phyloP scores from a whole-genome alignment of 352 stramenopile species.

The Globisporangium rhizosaccharum region DNA sequence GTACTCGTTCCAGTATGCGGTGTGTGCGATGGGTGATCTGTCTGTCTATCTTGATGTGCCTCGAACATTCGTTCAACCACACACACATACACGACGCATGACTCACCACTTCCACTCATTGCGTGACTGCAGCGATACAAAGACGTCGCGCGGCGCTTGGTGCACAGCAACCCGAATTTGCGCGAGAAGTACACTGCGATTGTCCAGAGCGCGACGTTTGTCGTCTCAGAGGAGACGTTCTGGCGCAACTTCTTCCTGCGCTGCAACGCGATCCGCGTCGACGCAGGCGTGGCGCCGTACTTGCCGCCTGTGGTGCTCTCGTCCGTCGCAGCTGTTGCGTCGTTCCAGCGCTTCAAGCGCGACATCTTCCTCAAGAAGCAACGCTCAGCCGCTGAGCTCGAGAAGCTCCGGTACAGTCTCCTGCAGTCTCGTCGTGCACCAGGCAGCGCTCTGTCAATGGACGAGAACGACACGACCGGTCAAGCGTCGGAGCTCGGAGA shows the following conservation, averaged over 20 bases:
- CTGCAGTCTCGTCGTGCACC: slow-evolving; percentile 16
- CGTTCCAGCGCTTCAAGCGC: slow-evolving; percentile 47
- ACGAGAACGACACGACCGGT: slow-evolving; percentile 21
- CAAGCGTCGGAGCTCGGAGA: slow-evolving; percentile 35
- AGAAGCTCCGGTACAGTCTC: slow-evolving; percentile 31
- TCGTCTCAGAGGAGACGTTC: slow-evolving; percentile 48
- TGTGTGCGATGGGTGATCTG: slow-evolving; percentile 1
- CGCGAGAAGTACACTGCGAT: slow-evolving; percentile 53
- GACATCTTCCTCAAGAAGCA: slow-evolving; percentile 44
- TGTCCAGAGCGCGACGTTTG: slow-evolving; percentile 27
- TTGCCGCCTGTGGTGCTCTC: slow-evolving; percentile 39
- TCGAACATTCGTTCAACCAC: not conserved
- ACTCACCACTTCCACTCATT: not conserved
- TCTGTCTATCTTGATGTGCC: not conserved
- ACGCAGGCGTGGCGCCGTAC: slow-evolving; percentile 34
- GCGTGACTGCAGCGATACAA: slow-evolving; percentile 27
- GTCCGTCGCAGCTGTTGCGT: slow-evolving; percentile 22
- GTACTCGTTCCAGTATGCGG: slow-evolving; percentile 48
- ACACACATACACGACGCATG: too few relatives aligned
- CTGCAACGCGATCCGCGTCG: slow-evolving; percentile 48
- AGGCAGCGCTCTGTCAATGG: slow-evolving; percentile 13
- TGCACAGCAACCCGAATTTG: slow-evolving; percentile 52
- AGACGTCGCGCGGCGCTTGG: slow-evolving; percentile 35
- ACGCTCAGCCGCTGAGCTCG: slow-evolving; percentile 24
- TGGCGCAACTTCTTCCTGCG: slow-evolving; percentile 74